Base-by-base conservation (phyloP, 2,329 filamentous ascomycete species). In the Waltergamsia citrina region DNA sequence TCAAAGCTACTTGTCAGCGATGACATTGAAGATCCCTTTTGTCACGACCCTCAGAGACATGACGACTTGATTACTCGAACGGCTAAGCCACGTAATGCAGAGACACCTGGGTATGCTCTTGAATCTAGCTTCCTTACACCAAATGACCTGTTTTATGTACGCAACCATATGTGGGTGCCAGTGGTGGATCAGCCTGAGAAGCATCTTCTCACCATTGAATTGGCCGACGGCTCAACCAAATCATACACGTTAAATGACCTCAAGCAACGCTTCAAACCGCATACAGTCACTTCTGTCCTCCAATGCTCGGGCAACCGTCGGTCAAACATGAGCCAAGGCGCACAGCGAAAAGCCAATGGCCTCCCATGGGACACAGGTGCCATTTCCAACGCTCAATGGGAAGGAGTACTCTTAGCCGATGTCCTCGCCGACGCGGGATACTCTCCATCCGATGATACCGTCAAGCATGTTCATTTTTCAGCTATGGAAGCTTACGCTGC, bases 141-240 rank as follows among this genome's bases (percentile, higher is more conserved):
- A 4, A 69, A 67, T 27, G 57, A 65, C 20, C 54, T 73, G 1
- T 77, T 77, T 49, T 78, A 75, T 45, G 66, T 76, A 11, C 65
- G 74, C 15, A 74, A 78, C 43, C 74, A 78, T 52, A 73, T 78
- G 59, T 78, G 74, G 74, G 74, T 78, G 26, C 74, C 74, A 1
- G 52, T 55, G 6, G 49, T 71, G 2, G 45, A 53, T 4, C 51
- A 57, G 8, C 54, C 59, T 0, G 52, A 53, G 4, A 40, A 58
- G 6, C 62, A 77, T 44, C 50, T 52, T 15, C 46, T 78, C 38
- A 70, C 62, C 5, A 56, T 78, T 26, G 73, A 76, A 52, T 58
- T 78, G 4, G 60, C 63, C 1, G 69, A 75, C 41, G 74, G 74
- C 28, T 61, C 67, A 6, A 58, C 58, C 31, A 63, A 62, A 36